Conservation (phyloP, 2,329 filamentous ascomycete genomes). For the Colletotrichum cordylinicola region DNA sequence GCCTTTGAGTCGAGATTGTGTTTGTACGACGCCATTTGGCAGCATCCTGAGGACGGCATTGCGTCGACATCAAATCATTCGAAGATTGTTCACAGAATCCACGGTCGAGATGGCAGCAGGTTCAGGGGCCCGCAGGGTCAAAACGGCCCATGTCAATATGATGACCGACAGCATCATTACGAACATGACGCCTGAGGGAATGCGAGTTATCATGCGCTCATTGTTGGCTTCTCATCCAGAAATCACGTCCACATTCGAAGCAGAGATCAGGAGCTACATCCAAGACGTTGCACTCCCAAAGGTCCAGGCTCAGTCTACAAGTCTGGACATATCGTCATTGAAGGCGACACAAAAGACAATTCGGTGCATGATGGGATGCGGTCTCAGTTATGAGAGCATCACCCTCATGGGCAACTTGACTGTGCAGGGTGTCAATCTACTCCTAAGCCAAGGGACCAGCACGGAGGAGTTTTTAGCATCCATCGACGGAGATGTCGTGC, state of each 20-base stretch:
- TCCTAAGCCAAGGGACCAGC: neutral
- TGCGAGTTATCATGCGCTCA: constrained; percentile 41
- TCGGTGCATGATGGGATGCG: constrained; percentile 31
- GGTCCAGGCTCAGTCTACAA: neutral
- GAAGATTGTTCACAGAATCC: too few relatives aligned
- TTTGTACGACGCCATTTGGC: neutral
- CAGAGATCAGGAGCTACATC: constrained; percentile 32
- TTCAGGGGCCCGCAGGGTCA: constrained; percentile 9
- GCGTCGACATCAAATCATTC: too few relatives aligned
- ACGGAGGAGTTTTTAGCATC: constrained; percentile 10
- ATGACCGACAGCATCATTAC: constrained; percentile 51
- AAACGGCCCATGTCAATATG: constrained; percentile 49
- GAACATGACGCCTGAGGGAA: constrained; percentile 43
- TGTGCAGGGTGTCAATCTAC: neutral
- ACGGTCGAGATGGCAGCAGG: neutral
- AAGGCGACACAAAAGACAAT: constrained; percentile 24
- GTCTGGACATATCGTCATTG: neutral
- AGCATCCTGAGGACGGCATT: neutral
- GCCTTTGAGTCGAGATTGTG: neutral
- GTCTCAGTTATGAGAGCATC: constrained; percentile 25
- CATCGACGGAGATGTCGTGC: constrained; percentile 37
- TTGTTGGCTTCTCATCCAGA: constrained; percentile 26
- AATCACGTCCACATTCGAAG: constrained; percentile 37
- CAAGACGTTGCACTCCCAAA: constrained; percentile 18
- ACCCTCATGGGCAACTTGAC: constrained; percentile 19